phyloP scores from a whole-genome alignment of 2,329 filamentous ascomycete species.

The Fusarium dlaminii region DNA sequence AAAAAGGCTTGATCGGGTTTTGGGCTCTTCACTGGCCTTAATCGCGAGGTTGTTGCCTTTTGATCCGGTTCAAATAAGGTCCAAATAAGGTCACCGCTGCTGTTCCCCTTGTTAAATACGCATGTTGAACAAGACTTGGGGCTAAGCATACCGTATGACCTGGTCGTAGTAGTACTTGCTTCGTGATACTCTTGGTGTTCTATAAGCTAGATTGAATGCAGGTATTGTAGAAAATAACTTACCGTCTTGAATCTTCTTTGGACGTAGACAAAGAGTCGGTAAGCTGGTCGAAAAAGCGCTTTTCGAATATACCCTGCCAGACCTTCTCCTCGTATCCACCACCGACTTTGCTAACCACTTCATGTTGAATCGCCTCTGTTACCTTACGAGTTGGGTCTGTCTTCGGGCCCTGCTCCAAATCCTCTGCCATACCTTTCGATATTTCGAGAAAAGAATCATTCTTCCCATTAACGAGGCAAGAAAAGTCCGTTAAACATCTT shows the following conservation, averaged over 20 bases:
- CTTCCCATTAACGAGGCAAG: not conserved
- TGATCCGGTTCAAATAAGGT: not conserved
- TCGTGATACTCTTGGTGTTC: not conserved
- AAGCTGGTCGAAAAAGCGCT: constrained; percentile 11
- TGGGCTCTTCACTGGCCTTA: not conserved
- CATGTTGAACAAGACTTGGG: not conserved
- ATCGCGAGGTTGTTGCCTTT: not conserved
- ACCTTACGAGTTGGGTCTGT: not conserved
- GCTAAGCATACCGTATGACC: not conserved
- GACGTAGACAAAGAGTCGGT: not conserved
- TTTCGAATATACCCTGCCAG: constrained; percentile 4
- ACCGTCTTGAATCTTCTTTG: not conserved
- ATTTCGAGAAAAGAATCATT: not conserved
- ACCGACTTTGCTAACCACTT: not conserved
- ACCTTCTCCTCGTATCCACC: constrained; percentile 5
- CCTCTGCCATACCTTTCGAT: rapidly evolving
- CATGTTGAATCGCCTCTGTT: not conserved
- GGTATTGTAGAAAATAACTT: not conserved
- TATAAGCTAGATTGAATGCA: not conserved
- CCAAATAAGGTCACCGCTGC: not conserved
- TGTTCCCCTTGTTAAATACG: not conserved
- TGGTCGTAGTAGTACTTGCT: constrained; percentile 33
- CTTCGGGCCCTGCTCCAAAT: rapidly evolving
- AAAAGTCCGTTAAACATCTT: constrained; percentile 17
- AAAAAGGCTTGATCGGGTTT: constrained; percentile 26